Evolutionary conservation across 2,329 filamentous ascomycete species (phyloP), one percentile per base, ranked within the genome.

Genomic region (Monilinia fructigena): DNA sequence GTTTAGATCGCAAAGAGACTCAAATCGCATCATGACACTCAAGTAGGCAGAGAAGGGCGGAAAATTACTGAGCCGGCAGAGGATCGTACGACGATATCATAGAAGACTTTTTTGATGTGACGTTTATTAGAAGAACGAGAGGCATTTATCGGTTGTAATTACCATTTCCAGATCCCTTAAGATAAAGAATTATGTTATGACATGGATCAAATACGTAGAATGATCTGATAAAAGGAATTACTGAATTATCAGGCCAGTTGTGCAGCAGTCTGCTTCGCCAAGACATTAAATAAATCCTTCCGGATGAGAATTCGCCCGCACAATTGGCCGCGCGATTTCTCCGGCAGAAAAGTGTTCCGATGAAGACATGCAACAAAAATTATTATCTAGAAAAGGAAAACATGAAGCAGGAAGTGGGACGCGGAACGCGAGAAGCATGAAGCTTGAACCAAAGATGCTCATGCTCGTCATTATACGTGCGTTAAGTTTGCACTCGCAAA

Each of bases 261-360:
- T 66, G 55, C 55, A 66, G 48, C 55, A 54, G 35, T 66, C 18
- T 35, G 55, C 38, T 65, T 40, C 23, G 55, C 47, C 63, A 60
- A 65, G 53, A 59, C 40, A 31, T 65, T 38, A 31, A 38, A 50
- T 20, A n/a, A 50, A 59, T 61, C 26, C 55, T n/a, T 61, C 55
- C 55, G 48, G 63, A 47, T 66, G 63, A 66, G 23, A 47, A 60
- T 66, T 66, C 26, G 26, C 38, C 63, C 63, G 63, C 47, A 54
- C 47, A 20, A 20, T 42, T 20, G 26, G 26, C 63, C 63, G 63
- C 47, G 47, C 47, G 16, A 20, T 42, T 20, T n/a, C 50, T 54
- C 54, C 63, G 63, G 63, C 47, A 61, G 55, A 66, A 66, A 47
- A 61, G 55, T 66, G 20, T 66, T 61, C 63, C 63, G 55, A 62